Conservation (phyloP, 2,329 filamentous ascomycete genomes). For the Pseudocercospora musae region DNA sequence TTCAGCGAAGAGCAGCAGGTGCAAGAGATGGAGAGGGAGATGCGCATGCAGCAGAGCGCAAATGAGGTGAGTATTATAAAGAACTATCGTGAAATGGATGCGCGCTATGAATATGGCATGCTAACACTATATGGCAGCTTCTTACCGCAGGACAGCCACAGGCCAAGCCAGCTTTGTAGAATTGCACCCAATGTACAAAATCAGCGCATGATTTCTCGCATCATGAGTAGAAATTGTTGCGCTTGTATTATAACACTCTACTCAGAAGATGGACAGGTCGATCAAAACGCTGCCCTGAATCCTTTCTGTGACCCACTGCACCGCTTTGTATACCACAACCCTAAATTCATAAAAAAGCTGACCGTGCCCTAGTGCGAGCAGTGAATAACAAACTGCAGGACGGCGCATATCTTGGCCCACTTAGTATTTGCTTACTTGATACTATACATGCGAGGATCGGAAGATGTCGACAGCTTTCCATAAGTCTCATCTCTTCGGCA, state of each 20-base stretch:
- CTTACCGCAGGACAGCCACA: constrained; percentile 25
- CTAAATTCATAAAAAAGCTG: not conserved
- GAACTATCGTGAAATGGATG: not conserved
- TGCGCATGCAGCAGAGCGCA: constrained; percentile 89
- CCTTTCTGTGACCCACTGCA: not conserved
- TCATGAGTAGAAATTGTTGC: constrained; percentile 13
- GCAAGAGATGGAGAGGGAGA: constrained; percentile 95
- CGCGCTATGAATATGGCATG: not conserved
- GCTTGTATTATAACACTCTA: constrained; percentile 26
- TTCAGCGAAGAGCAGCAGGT: constrained; percentile 96
- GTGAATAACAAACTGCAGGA: not conserved
- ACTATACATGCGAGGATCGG: not conserved
- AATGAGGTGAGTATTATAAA: constrained; percentile 60
- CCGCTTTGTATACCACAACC: not conserved
- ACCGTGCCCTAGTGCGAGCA: not conserved
- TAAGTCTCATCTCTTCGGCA: not conserved
- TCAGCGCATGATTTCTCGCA: constrained; percentile 7
- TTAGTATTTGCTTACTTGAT: not conserved
- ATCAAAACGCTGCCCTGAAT: not conserved
- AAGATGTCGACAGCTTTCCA: not conserved
- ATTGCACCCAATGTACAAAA: constrained; percentile 6
- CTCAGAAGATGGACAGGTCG: constrained; percentile 11
- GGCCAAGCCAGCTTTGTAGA: constrained; percentile 28
- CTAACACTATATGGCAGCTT: constrained; percentile 24
- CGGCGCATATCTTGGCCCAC: not conserved